These are phyloP conservation scores for Nicotiana tabacum DNA, from an alignment of 257 asterid species.

Conservation along the genomic window DNA sequence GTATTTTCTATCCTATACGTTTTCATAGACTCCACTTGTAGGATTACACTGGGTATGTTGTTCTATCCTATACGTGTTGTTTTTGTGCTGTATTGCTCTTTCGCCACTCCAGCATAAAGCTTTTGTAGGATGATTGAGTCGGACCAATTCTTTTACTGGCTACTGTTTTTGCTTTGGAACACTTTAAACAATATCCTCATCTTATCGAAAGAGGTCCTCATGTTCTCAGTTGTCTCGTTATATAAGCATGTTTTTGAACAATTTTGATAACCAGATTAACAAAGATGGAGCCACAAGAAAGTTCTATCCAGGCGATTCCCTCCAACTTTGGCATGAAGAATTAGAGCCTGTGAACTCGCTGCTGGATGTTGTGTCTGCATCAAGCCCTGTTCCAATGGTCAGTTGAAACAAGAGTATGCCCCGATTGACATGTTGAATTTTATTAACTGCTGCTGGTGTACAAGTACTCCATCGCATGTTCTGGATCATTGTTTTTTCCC, in stretches of 20 bases:
- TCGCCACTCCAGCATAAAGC: background rate
- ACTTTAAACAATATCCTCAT: background rate
- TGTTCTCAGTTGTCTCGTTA: background rate
- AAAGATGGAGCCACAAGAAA: constrained; percentile 53
- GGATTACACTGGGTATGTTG: too few relatives aligned
- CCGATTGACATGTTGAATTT: background rate
- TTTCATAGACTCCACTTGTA: too few relatives aligned
- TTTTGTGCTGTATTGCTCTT: background rate
- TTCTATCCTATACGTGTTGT: background rate
- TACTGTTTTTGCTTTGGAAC: background rate
- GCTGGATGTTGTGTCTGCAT: constrained; percentile 43
- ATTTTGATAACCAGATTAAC: constrained; percentile 38
- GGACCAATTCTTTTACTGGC: background rate
- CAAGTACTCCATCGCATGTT: background rate
- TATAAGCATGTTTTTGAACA: background rate
- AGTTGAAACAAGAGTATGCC: constrained; percentile 19
- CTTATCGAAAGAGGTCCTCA: background rate
- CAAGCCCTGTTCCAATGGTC: constrained; percentile 57
- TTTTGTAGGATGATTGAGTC: background rate
- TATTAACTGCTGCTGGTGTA: background rate
- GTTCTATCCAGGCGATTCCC: constrained; percentile 58
- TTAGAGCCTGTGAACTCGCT: constrained; percentile 58
- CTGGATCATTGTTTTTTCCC: background rate
- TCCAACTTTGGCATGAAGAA: constrained; percentile 77
- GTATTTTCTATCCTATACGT: background rate